Evolutionary conservation across 2,329 filamentous ascomycete genomes (phyloP), one percentile per base, ranked within the genome.

Genomic region (Neofusicoccum ribis): DNA sequence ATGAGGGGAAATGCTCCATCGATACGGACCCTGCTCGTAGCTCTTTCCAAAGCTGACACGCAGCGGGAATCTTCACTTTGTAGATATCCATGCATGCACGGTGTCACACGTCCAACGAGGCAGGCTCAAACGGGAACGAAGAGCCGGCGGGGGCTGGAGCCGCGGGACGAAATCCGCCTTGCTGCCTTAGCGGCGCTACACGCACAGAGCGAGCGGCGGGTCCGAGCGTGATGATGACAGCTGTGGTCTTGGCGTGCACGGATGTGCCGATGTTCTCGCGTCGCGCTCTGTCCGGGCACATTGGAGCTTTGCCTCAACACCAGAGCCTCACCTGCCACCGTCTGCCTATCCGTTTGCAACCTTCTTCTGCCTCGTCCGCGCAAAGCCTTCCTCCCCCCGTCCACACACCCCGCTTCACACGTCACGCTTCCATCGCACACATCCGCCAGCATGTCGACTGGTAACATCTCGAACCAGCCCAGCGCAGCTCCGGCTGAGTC

Each of bases 401-500:
- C 43, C 20, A 60, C 56, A 9, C 43, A 36, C n/a, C 27, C 20
- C 34, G 51, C 34, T 5, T n/a, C 37, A 47, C 50, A 39, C 27
- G 9, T 7, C n/a, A 37, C 37, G 14, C 39, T 37, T 31, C 23
- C 63, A 49, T 43, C 46, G n/a, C 34, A 49, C 43, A 31, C 44
- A 50, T 47, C 37, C 47, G n/a, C 56, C 63, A 78, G 67, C 67
- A 91, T 93, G 90, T 85, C 91, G 78, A 83, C 87, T 63, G 75
- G 87, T 70, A 78, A 85, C 68, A 83, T 86, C 72, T 85, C 87
- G 77, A 89, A 89, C 80, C 84, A 89, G 69, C 82, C 85, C 71
- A 80, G 83, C 69, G 77, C 84, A 71, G 86, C 90, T 70, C 83
- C 88, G 68, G 74, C 72, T 63, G 81, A 84, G 73, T 82, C 81